Evolutionary conservation across 768 basidiomycete genomes (phyloP).

Genomic region (Sarcodon sp.): DNA sequence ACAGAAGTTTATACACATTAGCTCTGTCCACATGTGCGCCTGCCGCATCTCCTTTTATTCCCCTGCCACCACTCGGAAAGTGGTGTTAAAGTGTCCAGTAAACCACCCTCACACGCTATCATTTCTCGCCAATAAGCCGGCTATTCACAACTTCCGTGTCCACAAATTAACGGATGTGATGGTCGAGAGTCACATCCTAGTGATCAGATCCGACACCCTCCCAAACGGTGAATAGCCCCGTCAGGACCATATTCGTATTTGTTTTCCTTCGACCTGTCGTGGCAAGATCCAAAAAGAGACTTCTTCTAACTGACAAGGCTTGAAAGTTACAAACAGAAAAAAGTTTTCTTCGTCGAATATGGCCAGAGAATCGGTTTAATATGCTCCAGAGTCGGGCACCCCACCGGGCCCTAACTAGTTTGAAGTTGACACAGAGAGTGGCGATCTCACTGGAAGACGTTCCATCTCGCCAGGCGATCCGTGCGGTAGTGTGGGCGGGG

Average conservation of each 20-base stretch:
- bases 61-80: too few relatives aligned
- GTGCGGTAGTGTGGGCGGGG: conserved; percentile 19
- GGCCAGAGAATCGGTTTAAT: conserved; percentile 23
- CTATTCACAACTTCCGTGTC: too few relatives aligned
- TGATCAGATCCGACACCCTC: conserved; percentile 37
- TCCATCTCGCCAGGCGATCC: conserved; percentile 11
- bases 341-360: too few relatives aligned
- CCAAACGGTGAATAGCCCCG: conserved; percentile 30
- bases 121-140: too few relatives aligned
- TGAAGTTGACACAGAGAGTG: conserved; percentile 5
- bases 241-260: conserved; percentile 31
- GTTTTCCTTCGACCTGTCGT: conserved; percentile 23
- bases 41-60: too few relatives aligned
- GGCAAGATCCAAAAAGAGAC: conserved; percentile 35
- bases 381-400: conserved; percentile 23
- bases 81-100: too few relatives aligned
- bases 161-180: conserved; percentile 1
- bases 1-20: too few relatives aligned
- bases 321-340: background rate
- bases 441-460: conserved; percentile 8
- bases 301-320: conserved; percentile 28
- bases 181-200: conserved; percentile 23
- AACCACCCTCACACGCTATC: too few relatives aligned
- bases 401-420: conserved; percentile 12
- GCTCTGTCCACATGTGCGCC: too few relatives aligned